phyloP scores from a whole-genome alignment of 2,329 filamentous ascomycete species.

The Stemphylium beticola region DNA sequence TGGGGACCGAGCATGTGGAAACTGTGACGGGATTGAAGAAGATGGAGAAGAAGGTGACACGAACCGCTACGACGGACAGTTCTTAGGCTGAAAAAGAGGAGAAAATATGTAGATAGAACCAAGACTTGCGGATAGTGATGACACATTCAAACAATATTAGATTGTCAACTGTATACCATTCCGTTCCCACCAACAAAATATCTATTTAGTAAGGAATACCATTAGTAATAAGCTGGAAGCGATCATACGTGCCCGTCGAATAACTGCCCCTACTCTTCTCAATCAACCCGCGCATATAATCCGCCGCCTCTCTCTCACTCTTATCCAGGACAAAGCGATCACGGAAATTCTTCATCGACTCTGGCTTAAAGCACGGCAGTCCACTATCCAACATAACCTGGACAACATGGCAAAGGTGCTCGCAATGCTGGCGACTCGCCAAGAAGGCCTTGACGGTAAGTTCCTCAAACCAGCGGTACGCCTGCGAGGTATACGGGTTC shows the following conservation, averaged over 20 bases:
- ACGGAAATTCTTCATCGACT: conserved; percentile 89
- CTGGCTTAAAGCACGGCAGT: conserved; percentile 95
- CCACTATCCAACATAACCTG: conserved; percentile 95
- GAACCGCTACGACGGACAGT: neutral
- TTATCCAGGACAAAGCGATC: conserved; percentile 93
- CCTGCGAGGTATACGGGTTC: conserved; percentile 71
- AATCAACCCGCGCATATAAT: conserved; percentile 89
- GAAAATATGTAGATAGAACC: neutral
- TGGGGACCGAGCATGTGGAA: conserved; percentile 54
- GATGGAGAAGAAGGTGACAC: conserved; percentile 15
- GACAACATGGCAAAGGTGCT: conserved; percentile 89
- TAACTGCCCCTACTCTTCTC: conserved; percentile 90
- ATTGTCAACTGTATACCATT: neutral
- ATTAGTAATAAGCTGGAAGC: conserved; percentile 96
- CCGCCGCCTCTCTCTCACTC: conserved; percentile 89
- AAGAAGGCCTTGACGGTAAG: conserved; percentile 95
- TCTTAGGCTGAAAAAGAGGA: neutral
- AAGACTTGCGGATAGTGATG: too few species aligned
- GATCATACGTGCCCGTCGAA: conserved; percentile 93
- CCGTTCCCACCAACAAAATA: too few species aligned
- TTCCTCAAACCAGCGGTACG: conserved; percentile 96
- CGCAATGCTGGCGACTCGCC: conserved; percentile 81
- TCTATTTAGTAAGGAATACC: conserved; percentile 84
- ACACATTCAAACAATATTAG: neutral
- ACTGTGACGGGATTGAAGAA: conserved; percentile 55